Conservation (phyloP, 768 basidiomycete genomes). For the Daedaleopsis nitida region DNA sequence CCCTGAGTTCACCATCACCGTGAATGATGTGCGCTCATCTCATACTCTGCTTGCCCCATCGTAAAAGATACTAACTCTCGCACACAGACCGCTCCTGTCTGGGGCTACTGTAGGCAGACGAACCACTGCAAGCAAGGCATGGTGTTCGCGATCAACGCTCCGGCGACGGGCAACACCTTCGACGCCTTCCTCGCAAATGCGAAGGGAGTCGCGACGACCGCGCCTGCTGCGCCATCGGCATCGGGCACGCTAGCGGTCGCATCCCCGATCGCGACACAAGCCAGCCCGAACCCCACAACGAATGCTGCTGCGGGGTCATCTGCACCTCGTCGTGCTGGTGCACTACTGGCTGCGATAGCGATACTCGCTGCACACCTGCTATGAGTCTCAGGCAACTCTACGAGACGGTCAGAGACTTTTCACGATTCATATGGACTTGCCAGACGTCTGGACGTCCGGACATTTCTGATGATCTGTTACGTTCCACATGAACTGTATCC, state of each 20-base stretch:
- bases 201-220: constrained; percentile 3
- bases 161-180: constrained; percentile 52
- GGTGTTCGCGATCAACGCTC: constrained; percentile 61
- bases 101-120: constrained; percentile 58
- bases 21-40: constrained; percentile 49
- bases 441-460: background rate
- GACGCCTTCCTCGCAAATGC: constrained; percentile 46
- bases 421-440: background rate
- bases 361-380: constrained; percentile 26
- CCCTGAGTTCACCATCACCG: constrained; percentile 52
- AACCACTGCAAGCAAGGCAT: constrained; percentile 43
- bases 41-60: constrained; percentile 6
- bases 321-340: constrained; percentile 27
- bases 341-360: constrained; percentile 26
- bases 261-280: background rate
- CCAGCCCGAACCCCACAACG: background rate
- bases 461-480: background rate
- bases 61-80: background rate
- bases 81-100: constrained; percentile 51
- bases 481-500: background rate
- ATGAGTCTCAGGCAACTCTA: constrained; percentile 1
- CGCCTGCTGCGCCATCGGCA: background rate
- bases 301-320: background rate
- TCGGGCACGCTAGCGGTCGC: constrained; percentile 2
- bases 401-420: background rate